Conservation (phyloP, 2,329 filamentous ascomycete species). For the Dendrostoma leiphaemia region DNA sequence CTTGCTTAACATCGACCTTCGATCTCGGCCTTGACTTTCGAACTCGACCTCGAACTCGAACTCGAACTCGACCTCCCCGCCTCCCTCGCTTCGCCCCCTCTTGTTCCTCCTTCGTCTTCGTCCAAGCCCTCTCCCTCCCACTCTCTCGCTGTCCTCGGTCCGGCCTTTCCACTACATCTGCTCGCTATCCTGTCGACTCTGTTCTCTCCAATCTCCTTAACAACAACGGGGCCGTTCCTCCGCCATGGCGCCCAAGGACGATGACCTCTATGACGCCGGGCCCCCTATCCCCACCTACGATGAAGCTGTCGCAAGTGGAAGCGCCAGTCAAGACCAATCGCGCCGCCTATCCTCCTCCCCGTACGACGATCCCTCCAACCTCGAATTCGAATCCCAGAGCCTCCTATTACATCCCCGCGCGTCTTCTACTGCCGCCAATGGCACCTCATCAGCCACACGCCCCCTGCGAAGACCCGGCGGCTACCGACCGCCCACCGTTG, state of each 20-base stretch:
- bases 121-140: not conserved
- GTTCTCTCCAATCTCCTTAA: no score
- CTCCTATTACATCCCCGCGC: conserved; percentile 62
- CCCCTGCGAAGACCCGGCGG: conserved; percentile 45
- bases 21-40: not conserved
- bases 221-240: not conserved
- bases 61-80: not conserved
- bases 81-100: not conserved
- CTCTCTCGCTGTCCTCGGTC: not conserved
- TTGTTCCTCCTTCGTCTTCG: not conserved
- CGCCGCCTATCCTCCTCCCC: conserved; percentile 36
- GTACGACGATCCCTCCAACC: conserved; percentile 60
- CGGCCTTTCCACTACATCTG: not conserved
- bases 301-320: conserved; percentile 65
- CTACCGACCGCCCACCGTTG: conserved; percentile 80
- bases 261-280: conserved; percentile 57
- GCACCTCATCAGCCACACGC: conserved; percentile 19
- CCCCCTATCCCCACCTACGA: conserved; percentile 83
- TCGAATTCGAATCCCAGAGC: conserved; percentile 61
- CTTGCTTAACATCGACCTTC: no score
- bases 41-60: no score
- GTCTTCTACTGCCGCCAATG: conserved; percentile 33
- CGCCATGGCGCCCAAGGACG: conserved; percentile 47
- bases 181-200: no score
- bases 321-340: conserved; percentile 53